Conservation (phyloP, 306 rosid species). For the Rosa lucieae region DNA sequence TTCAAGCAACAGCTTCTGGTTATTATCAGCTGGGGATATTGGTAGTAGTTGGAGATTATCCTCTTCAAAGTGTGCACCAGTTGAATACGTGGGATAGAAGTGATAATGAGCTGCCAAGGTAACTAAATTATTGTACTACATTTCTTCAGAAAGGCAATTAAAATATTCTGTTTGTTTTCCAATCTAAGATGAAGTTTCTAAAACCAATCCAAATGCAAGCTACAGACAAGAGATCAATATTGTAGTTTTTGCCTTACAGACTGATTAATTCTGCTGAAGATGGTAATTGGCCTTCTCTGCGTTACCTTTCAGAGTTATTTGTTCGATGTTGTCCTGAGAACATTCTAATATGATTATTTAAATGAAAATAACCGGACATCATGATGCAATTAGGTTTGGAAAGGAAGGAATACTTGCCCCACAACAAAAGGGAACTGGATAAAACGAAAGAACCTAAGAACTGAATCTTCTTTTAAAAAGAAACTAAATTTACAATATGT, state of each 20-base stretch:
- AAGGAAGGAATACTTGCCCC: background rate
- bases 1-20: constrained; percentile 99
- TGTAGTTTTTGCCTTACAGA: background rate
- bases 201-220: constrained; percentile 13
- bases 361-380: background rate
- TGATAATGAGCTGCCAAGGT: constrained; percentile 58
- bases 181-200: background rate
- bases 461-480: background rate
- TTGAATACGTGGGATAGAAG: constrained; percentile 47
- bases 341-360: background rate
- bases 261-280: constrained; percentile 1
- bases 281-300: background rate
- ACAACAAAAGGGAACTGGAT: background rate
- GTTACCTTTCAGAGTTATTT: background rate
- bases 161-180: background rate
- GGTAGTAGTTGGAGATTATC: constrained; percentile 77
- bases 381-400: background rate
- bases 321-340: background rate
- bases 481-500: background rate
- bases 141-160: background rate
- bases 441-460: background rate
- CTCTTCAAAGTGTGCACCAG: constrained; percentile 54
- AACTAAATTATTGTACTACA: constrained; percentile 19
- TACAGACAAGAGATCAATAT: background rate
- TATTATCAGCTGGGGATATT: constrained; percentile 97